These are phyloP conservation scores for Rosa lucieae DNA, from an alignment of 306 rosid genomes.

Conservation along the genomic window DNA sequence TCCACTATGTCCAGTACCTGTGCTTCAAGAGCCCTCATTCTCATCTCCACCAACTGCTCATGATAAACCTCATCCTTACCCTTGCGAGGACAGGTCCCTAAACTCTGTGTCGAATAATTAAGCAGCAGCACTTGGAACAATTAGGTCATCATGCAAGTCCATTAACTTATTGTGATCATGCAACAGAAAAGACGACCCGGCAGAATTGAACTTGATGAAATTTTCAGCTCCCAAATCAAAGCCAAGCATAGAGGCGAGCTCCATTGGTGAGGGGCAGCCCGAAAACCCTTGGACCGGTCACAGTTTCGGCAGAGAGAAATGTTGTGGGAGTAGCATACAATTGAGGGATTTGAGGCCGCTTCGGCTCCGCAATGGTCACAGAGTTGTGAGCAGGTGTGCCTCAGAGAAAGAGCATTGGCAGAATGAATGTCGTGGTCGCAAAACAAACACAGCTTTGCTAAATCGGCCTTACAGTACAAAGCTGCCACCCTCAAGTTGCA, in stretches of 20 bases:
- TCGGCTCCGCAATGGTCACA: conserved; percentile 35
- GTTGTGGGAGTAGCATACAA: conserved; percentile 27
- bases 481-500: conserved; percentile 40
- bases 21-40: conserved; percentile 7
- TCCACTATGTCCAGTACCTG: conserved; percentile 17
- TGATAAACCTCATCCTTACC: conserved; percentile 22
- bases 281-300: conserved; percentile 32
- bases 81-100: too few relatives aligned
- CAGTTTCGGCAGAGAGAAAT: conserved; percentile 39
- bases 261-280: conserved; percentile 41
- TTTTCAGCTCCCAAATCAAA: background rate
- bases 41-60: conserved; percentile 38
- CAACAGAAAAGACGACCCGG: too few relatives aligned
- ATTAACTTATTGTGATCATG: too few relatives aligned
- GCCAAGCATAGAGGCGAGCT: conserved; percentile 31
- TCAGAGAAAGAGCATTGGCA: conserved; percentile 51
- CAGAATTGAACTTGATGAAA: too few relatives aligned
- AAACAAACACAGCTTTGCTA: conserved; percentile 39
- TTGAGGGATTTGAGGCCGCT: conserved; percentile 11
- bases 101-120: too few relatives aligned
- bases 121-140: too few relatives aligned
- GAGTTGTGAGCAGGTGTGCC: conserved; percentile 45
- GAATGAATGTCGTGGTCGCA: conserved; percentile 56
- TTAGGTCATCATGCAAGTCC: too few relatives aligned
- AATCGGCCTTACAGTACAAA: conserved; percentile 41